phyloP scores from a whole-genome alignment of 306 rosid genomes.

The Glycyrrhiza uralensis region DNA sequence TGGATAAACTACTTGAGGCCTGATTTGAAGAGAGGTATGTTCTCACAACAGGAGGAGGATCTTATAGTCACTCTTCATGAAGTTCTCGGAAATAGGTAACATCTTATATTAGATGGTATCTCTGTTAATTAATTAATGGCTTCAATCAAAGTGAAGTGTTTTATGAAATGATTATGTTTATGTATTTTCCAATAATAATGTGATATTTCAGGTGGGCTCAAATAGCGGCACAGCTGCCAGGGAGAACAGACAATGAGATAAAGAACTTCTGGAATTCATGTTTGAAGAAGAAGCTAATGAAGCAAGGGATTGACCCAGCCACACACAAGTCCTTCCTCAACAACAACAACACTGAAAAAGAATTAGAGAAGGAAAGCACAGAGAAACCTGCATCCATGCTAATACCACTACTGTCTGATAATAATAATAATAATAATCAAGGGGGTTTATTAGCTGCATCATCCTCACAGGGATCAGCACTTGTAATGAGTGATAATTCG shows the following conservation, averaged over 20 bases:
- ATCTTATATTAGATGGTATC: too few relatives aligned
- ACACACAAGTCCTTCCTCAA: slow-evolving; percentile 68
- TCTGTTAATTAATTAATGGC: not conserved
- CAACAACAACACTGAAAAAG: slow-evolving; percentile 8
- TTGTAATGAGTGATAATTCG: slow-evolving; percentile 43
- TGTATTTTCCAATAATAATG: too few relatives aligned
- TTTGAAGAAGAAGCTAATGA: slow-evolving; percentile 86
- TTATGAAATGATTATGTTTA: not conserved
- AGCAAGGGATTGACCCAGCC: slow-evolving; percentile 90
- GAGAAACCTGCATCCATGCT: slow-evolving; percentile 33
- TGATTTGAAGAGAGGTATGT: slow-evolving; percentile 92
- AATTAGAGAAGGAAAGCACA: slow-evolving; percentile 34
- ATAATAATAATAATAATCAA: too few relatives aligned
- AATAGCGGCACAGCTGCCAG: slow-evolving; percentile 84
- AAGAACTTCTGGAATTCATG: slow-evolving; percentile 93
- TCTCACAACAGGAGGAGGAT: slow-evolving; percentile 81
- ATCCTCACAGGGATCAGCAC: slow-evolving; percentile 43
- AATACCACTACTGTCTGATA: slow-evolving; percentile 24
- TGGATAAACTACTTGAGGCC: slow-evolving; percentile 97
- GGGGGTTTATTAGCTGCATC: slow-evolving; percentile 20
- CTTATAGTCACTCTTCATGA: slow-evolving; percentile 81
- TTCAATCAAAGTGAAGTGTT: not conserved
- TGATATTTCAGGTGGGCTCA: slow-evolving; percentile 89
- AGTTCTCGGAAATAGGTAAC: slow-evolving; percentile 84
- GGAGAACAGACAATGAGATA: slow-evolving; percentile 94